Evolutionary conservation across 2,329 filamentous ascomycete genomes (phyloP), one percentile per base, ranked within the genome.

Genomic region (Monosporascus sp.): DNA sequence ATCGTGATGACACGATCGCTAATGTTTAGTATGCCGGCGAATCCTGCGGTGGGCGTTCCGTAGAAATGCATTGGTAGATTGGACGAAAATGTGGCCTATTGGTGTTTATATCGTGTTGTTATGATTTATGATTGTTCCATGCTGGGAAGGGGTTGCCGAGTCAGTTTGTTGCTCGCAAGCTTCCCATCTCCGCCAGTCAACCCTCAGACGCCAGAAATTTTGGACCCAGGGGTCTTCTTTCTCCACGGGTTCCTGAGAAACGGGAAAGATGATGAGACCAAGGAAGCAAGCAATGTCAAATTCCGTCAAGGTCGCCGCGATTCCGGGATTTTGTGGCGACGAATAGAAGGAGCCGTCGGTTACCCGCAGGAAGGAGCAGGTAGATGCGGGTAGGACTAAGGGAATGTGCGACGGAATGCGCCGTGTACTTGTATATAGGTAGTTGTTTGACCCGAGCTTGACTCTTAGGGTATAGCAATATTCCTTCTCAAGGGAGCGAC

Each of bases 1-100:
- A 69, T 68, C 34, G 46, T 54, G 40, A 47, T 43, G 43, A 22
- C 27, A 45, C 51, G 36, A 36, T 58, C 56, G 47, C 58, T 65
- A 55, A 60, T 34, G 49, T 58, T 65, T 61, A 59, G 61, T 63
- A 61, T 57, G 53, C 57, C 31, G 26, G 37, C 56, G 46, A 38
- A 47, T 55, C 55, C 47, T 53, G 54, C 54, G 53, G 50, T 38
- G 56, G 49, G 50, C 43, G 44, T 37, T 55, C 24, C 56, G 51
- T 37, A 49, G 57, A 53, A 54, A 43, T 48, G 53, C 52, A 59
- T 58, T 58, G 56, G 56, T 52, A 58, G 51, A 49, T 54, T 47
- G 38, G 24, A 17, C 24, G 43, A 46, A 11, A 31, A 60, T 57
- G 46, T 58, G 55, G 57, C 52, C 57, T 14, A 5, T 46, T 46